phyloP scores from a whole-genome alignment of 371 early-diverging fungal species.

The Entomophthora muscae region DNA sequence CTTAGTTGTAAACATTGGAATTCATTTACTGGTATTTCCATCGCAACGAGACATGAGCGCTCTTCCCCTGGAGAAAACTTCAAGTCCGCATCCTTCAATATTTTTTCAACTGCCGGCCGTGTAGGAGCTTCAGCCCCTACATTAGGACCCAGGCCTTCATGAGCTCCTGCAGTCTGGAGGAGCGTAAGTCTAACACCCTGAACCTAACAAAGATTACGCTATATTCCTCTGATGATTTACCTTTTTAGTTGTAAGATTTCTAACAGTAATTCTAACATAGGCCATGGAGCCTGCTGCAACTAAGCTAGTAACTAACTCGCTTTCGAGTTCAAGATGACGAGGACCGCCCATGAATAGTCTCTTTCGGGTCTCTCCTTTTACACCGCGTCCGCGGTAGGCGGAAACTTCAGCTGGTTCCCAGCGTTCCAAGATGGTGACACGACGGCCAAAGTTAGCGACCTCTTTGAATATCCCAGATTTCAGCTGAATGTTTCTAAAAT shows the following conservation, averaged over 20 bases:
- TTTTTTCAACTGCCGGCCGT: neutral
- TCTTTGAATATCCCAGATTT: slow-evolving; percentile 15
- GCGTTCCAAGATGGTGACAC: slow-evolving; percentile 17
- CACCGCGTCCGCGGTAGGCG: slow-evolving; percentile 13
- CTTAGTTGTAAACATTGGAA: neutral
- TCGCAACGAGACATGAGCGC: neutral
- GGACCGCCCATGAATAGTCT: slow-evolving; percentile 18
- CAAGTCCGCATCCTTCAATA: neutral
- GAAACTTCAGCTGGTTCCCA: slow-evolving; percentile 18
- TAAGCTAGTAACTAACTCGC: slow-evolving; percentile 16
- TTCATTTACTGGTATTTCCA: neutral
- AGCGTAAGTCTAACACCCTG: neutral
- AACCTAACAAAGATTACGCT: slow-evolving; percentile 1
- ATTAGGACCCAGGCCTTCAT: neutral
- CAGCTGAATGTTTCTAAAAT: slow-evolving; percentile 11
- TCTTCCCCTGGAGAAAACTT: neutral
- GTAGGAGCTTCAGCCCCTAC: neutral
- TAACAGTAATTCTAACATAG: slow-evolving; percentile 16
- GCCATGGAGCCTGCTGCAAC: slow-evolving; percentile 18
- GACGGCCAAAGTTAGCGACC: slow-evolving; percentile 13
- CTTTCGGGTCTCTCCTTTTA: slow-evolving; percentile 17
- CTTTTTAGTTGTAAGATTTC: slow-evolving; percentile 18
- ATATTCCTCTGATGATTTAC: slow-evolving; percentile 8
- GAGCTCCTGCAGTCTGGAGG: neutral
- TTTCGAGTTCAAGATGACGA: slow-evolving; percentile 16